These are phyloP conservation scores for Erodium texanum DNA, from an alignment of 441 rosid genomes.

Conservation along the genomic window DNA sequence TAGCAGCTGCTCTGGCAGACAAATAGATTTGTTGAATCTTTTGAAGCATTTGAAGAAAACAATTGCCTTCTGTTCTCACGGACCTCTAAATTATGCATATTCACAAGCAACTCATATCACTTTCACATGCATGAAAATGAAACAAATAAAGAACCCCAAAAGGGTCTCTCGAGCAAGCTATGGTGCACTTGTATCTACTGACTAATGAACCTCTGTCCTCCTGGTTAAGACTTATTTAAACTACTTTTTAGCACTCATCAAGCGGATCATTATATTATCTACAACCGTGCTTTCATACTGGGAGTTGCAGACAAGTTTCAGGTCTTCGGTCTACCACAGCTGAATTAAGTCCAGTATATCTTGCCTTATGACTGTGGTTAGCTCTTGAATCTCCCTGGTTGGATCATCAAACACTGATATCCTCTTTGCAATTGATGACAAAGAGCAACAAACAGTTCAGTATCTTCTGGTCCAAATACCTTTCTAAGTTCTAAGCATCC, in stretches of 20 bases:
- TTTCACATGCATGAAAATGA: background rate
- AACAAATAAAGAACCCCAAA: background rate
- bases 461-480: background rate
- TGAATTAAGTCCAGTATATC: slow-evolving; percentile 83
- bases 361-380: slow-evolving; percentile 78
- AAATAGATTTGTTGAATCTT: slow-evolving; percentile 79
- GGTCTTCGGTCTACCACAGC: slow-evolving; percentile 80
- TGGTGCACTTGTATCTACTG: background rate
- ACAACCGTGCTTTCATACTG: slow-evolving; percentile 66
- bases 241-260: slow-evolving; percentile 79
- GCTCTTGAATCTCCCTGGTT: slow-evolving; percentile 81
- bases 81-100: slow-evolving; percentile 66
- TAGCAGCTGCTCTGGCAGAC: slow-evolving; percentile 58
- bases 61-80: slow-evolving; percentile 85
- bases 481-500: background rate
- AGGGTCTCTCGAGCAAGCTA: no score
- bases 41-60: slow-evolving; percentile 66
- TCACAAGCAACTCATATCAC: slow-evolving; percentile 9
- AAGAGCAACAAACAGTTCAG: slow-evolving; percentile 6
- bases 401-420: slow-evolving; percentile 93
- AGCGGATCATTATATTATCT: slow-evolving; percentile 50
- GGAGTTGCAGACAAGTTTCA: slow-evolving; percentile 67
- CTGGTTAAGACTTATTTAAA: slow-evolving; percentile 80
- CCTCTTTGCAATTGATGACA: slow-evolving; percentile 68
- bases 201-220: slow-evolving; percentile 68